Percentiles rank a stretch among this genome's conserved stretches.
Conservation (phyloP, 805 yeast genomes). For the Metschnikowia kofuensis region DNA sequence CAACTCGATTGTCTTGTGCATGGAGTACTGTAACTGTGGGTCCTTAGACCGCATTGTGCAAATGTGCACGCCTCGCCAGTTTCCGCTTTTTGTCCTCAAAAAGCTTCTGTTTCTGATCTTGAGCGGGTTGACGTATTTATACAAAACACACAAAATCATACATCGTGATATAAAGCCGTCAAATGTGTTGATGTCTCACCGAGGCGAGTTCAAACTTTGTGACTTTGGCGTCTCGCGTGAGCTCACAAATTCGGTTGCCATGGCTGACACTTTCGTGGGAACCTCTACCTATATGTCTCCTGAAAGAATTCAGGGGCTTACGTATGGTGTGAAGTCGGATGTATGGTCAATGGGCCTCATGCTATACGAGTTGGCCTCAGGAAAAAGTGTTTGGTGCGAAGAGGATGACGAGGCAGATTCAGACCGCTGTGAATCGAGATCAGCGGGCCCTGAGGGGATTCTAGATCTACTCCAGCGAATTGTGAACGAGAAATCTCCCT, state of each 20-base stretch:
- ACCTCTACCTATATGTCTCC: constrained; percentile 97
- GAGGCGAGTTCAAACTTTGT: constrained; percentile 86
- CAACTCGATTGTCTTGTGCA: constrained; percentile 80
- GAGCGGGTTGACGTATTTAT: constrained; percentile 77
- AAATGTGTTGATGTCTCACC: constrained; percentile 81
- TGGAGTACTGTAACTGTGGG: constrained; percentile 96
- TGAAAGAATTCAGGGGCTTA: constrained; percentile 92
- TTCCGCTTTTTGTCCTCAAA: constrained; percentile 64
- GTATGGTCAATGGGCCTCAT: constrained; percentile 96
- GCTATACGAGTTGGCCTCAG: constrained; percentile 84
- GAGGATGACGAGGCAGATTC: constrained; percentile 8
- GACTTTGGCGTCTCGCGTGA: constrained; percentile 97
- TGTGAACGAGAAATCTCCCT: constrained; percentile 90
- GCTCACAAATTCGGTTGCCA: constrained; percentile 76
- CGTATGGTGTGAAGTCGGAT: constrained; percentile 92
- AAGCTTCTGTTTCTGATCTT: constrained; percentile 75
- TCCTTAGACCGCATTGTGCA: constrained; percentile 80
- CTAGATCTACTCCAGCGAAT: constrained; percentile 87
- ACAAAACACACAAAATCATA: constrained; percentile 80
- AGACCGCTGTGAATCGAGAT: constrained; percentile 21
- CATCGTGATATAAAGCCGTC: constrained; percentile 97
- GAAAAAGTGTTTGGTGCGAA: constrained; percentile 73
- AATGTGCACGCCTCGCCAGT: constrained; percentile 34
- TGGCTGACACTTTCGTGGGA: constrained; percentile 96
- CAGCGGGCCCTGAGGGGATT: constrained; percentile 70